Percentiles rank a stretch among this genome's conserved stretches.
Conservation (phyloP, 2,329 filamentous ascomycete species). For the Coniochaeta hoffmannii region DNA sequence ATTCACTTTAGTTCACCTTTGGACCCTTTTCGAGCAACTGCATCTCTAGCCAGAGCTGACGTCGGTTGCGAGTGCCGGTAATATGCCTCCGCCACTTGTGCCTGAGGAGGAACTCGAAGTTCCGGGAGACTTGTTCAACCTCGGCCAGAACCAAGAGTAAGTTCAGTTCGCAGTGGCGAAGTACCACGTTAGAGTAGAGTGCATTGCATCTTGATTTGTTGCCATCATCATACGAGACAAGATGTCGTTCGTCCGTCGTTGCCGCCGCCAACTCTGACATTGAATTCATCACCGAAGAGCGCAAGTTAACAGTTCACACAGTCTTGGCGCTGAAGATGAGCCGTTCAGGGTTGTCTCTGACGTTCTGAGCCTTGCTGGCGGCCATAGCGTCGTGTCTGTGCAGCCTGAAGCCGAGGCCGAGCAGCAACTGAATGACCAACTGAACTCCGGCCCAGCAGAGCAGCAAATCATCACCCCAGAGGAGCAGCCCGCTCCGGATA, state of each 20-base stretch:
- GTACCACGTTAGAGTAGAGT: too few relatives aligned
- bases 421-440: background rate
- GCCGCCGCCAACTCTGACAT: background rate
- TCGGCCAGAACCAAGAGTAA: background rate
- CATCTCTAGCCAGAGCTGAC: background rate
- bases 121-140: background rate
- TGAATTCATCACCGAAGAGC: background rate
- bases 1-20: too few relatives aligned
- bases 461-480: constrained; percentile 8
- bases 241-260: background rate
- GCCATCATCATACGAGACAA: background rate
- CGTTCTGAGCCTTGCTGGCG: background rate
- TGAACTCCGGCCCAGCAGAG: background rate
- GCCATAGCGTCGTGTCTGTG: background rate
- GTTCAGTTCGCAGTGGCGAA: background rate
- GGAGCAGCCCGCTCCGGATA: constrained; percentile 5
- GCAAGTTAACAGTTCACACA: background rate
- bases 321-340: background rate
- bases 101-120: background rate
- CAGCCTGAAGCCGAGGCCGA: background rate
- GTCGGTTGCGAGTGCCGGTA: background rate
- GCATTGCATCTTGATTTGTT: background rate
- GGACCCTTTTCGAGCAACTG: too few relatives aligned
- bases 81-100: background rate
- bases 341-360: background rate